phyloP scores from a whole-genome alignment of 2,329 filamentous ascomycete species.

The Exophiala sp. region DNA sequence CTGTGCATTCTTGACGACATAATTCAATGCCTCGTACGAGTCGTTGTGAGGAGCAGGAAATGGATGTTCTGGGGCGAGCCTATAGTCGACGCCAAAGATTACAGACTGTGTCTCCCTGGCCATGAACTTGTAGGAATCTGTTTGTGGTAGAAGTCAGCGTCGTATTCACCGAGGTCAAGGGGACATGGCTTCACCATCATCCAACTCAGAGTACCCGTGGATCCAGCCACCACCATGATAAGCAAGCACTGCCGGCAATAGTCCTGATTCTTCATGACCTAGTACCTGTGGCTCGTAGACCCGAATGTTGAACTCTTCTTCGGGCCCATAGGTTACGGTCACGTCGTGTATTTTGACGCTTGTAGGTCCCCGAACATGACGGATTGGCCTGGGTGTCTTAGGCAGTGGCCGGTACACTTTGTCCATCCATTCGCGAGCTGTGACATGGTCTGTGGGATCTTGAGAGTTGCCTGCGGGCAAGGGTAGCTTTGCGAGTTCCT shows the following conservation, averaged over 20 bases:
- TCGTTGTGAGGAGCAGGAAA: constrained; percentile 64
- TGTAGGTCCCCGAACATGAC: not conserved
- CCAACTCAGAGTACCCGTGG: constrained; percentile 7
- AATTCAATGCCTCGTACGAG: constrained; percentile 58
- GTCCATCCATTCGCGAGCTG: no score
- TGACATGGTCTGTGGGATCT: no score
- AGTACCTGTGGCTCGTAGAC: constrained; percentile 1
- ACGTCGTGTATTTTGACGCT: constrained; percentile 1
- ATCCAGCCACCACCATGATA: constrained; percentile 17
- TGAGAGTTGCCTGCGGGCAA: no score
- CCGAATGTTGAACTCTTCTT: constrained; percentile 1
- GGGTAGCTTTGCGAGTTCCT: no score
- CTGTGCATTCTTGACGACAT: constrained; percentile 53
- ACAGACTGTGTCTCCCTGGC: constrained; percentile 36
- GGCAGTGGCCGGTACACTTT: no score
- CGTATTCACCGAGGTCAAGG: no score
- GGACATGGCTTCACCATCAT: constrained; percentile 4
- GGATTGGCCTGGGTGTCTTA: not conserved
- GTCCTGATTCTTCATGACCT: not conserved
- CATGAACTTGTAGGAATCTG: not conserved
- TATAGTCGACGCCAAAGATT: constrained; percentile 59
- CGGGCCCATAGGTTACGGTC: not conserved
- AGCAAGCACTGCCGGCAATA: constrained; percentile 7
- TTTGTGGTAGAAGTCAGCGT: not conserved
- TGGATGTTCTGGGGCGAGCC: constrained; percentile 59